Base-by-base conservation (phyloP, 148 eudicot species). In the Beta vulgaris region DNA sequence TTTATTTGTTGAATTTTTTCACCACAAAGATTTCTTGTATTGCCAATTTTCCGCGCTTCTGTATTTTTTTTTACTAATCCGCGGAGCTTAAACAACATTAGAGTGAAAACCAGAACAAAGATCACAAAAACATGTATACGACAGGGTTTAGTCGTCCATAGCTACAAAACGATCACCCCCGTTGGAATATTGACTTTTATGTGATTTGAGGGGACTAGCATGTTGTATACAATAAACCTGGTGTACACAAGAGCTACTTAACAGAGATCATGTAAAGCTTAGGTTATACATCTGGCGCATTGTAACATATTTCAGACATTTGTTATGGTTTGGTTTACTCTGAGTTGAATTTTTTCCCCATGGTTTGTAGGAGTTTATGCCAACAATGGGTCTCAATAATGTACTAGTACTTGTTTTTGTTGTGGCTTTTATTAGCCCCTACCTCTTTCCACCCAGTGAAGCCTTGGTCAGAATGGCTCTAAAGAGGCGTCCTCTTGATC, bases 401-500 rank as follows among this genome's bases (percentile, higher is more conserved):
- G 71, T 86, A 14, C 53, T 78, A 34, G 68, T 78, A 51, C 42
- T 77, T 66, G 62, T 93, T 9, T 83, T 77, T 72, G 55, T 87
- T 36, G 82, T 77, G 76, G 85, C 82, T 26, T 75, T 88, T 48
- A 54, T 86, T 64, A 81, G 81, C 79, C 77, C 81, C 43, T 46
- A 78, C 36, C 42, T 87, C 54, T 79, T 86, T 63, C 74, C 82
- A 12, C 65, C 83, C 55, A 81, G 91, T 55, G 83, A 84, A 66
- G 88, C 81, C 39, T 80, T 93, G 48, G 81, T 82, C 76, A 88
- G 90, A 81, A 75, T 93, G 59, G 68, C 81, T 73, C 68, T 93
- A 73, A 91, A 88, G 78, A 89, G 82, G 86, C 88, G 84, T 39
- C 71, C 77, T n/a, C 76, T 87, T 72, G 97, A 91, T 73, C 84